Evolutionary conservation across 495 filamentous ascomycete genomes (phyloP).

Genomic region (Ascobolus immersus): DNA sequence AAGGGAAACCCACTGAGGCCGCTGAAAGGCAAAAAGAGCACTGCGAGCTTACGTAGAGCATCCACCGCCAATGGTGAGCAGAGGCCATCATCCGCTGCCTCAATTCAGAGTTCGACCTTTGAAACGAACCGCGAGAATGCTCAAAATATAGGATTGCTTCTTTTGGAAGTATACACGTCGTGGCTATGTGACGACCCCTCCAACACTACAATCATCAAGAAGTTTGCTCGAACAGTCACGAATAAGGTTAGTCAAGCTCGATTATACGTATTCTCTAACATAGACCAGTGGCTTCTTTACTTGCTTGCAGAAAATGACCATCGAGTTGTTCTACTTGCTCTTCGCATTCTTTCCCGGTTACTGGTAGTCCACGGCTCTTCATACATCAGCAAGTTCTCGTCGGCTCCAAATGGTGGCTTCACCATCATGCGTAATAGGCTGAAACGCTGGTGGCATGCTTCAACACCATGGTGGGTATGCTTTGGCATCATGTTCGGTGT

Average conservation of each 20-base stretch:
- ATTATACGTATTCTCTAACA: conserved; percentile 5
- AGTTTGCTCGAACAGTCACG: conserved; percentile 84
- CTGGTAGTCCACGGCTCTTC: conserved; percentile 49
- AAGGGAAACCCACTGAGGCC: conserved; percentile 24
- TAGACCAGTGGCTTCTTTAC: conserved; percentile 70
- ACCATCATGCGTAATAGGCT: conserved; percentile 55
- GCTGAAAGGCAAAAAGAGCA: conserved; percentile 28
- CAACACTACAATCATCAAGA: conserved; percentile 36
- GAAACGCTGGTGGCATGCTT: conserved; percentile 69
- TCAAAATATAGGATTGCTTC: conserved; percentile 40
- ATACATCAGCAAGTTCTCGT: conserved; percentile 64
- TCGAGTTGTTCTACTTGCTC: conserved; percentile 54
- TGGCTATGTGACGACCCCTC: conserved; percentile 53
- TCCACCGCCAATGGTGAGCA: conserved; percentile 8
- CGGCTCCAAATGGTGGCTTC: conserved; percentile 70
- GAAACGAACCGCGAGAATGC: conserved; percentile 10
- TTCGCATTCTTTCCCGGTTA: conserved; percentile 67
- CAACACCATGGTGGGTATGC: conserved; percentile 64
- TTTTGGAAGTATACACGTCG: conserved; percentile 60
- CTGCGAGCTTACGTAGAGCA: conserved; percentile 17
- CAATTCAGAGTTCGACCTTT: neutral
- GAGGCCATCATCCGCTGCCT: neutral
- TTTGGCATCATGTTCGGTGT: conserved; percentile 71
- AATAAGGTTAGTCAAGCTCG: conserved; percentile 46
- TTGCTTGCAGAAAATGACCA: conserved; percentile 69